Evolutionary conservation across 257 asterid genomes (phyloP).

Genomic region (Nicotiana tomentosiformis): DNA sequence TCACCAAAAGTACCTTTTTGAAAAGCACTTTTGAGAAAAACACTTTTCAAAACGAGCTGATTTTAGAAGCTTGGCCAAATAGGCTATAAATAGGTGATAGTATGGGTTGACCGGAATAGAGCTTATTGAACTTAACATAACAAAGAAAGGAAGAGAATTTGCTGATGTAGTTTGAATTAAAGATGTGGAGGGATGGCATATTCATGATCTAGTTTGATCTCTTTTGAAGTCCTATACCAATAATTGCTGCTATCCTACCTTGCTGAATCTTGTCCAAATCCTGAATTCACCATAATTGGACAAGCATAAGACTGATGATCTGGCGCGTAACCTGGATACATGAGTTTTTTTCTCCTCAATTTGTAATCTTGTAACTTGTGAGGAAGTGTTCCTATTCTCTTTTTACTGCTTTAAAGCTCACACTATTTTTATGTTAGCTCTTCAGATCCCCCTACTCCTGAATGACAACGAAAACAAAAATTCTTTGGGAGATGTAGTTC

Average conservation of each 20-base stretch:
- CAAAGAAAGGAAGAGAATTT: background rate
- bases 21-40: too few relatives aligned
- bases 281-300: background rate
- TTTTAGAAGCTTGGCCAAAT: too few relatives aligned
- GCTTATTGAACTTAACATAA: background rate
- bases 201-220: background rate
- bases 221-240: background rate
- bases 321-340: background rate
- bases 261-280: background rate
- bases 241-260: background rate
- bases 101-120: background rate
- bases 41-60: too few relatives aligned
- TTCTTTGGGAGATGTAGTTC: background rate
- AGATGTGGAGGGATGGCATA: background rate
- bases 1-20: too few relatives aligned
- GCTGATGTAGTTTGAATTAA: constrained; percentile 2
- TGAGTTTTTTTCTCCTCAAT: background rate
- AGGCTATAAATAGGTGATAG: background rate
- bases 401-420: background rate
- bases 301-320: background rate
- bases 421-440: background rate
- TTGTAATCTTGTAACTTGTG: background rate
- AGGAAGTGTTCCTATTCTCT: background rate
- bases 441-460: background rate
- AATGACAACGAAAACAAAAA: background rate